These are phyloP conservation scores for Didymosphaeria variabile DNA, from an alignment of 2,329 filamentous ascomycete genomes.

Conservation along the genomic window DNA sequence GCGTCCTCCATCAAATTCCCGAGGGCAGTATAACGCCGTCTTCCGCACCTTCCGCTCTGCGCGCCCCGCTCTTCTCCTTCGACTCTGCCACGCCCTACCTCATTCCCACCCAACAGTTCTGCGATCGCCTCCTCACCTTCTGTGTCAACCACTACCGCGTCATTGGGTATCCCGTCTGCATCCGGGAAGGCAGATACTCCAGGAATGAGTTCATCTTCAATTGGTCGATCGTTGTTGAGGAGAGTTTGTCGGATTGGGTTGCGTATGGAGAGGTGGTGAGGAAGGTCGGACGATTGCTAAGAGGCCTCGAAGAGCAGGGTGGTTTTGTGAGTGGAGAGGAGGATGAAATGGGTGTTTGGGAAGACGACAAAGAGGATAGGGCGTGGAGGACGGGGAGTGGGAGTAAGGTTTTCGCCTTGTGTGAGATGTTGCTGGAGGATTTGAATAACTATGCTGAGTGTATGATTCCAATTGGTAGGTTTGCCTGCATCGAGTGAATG, in stretches of 20 bases:
- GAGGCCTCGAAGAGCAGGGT: constrained; percentile 90
- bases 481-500: not conserved
- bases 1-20: constrained; percentile 71
- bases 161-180: constrained; percentile 88
- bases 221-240: constrained; percentile 84
- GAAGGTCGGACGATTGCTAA: constrained; percentile 84
- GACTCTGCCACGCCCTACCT: constrained; percentile 88
- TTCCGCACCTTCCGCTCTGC: constrained; percentile 54
- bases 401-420: constrained; percentile 71
- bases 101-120: constrained; percentile 93
- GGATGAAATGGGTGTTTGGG: constrained; percentile 41
- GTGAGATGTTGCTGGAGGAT: constrained; percentile 89
- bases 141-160: constrained; percentile 79
- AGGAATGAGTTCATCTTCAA: constrained; percentile 99
- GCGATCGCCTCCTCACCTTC: constrained; percentile 87
- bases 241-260: constrained; percentile 71
- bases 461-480: constrained; percentile 92
- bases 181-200: constrained; percentile 78
- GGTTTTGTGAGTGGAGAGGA: constrained; percentile 77
- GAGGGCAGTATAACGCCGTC: constrained; percentile 63
- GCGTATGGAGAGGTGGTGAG: constrained; percentile 86
- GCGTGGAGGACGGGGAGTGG: constrained; percentile 43
- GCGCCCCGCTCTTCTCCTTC: constrained; percentile 80
- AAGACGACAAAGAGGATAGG: constrained; percentile 36
- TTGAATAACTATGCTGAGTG: constrained; percentile 97